Percentiles rank a stretch among this genome's conserved stretches.
phyloP scores from a whole-genome alignment of 441 rosid species.

The Euphorbia corollata region DNA sequence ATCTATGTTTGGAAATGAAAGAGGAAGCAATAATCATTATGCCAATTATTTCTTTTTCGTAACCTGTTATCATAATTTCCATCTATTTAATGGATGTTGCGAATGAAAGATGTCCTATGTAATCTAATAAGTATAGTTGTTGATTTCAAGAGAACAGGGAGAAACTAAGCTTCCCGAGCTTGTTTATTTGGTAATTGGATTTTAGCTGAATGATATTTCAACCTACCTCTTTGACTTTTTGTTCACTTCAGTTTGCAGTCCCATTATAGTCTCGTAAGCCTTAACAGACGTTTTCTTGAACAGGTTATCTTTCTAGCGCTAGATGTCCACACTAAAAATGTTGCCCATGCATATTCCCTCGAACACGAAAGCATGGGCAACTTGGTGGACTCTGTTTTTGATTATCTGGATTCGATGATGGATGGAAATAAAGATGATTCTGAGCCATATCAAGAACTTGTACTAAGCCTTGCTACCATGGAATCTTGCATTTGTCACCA shows the following conservation, averaged over 20 bases:
- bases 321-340: conserved; percentile 43
- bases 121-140: not conserved
- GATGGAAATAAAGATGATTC: conserved; percentile 26
- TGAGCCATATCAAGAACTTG: conserved; percentile 40
- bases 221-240: not conserved
- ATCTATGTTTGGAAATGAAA: not conserved
- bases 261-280: conserved; percentile 1
- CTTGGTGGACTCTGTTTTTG: conserved; percentile 38
- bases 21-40: not conserved
- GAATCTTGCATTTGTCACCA: conserved; percentile 52
- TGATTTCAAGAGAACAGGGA: not conserved
- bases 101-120: not conserved
- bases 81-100: not conserved
- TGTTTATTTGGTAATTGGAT: conserved; percentile 1
- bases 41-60: not conserved
- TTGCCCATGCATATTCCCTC: conserved; percentile 48
- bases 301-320: conserved; percentile 65
- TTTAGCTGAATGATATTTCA: not conserved
- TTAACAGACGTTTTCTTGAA: conserved; percentile 20
- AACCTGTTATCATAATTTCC: not conserved
- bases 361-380: conserved; percentile 52
- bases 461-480: conserved; percentile 35
- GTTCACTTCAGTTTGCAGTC: conserved; percentile 7
- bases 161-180: not conserved
- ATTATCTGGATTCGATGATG: conserved; percentile 32